These are phyloP conservation scores for Alternaria burnsii DNA, from an alignment of 2,329 filamentous ascomycete species.

Conservation along the genomic window DNA sequence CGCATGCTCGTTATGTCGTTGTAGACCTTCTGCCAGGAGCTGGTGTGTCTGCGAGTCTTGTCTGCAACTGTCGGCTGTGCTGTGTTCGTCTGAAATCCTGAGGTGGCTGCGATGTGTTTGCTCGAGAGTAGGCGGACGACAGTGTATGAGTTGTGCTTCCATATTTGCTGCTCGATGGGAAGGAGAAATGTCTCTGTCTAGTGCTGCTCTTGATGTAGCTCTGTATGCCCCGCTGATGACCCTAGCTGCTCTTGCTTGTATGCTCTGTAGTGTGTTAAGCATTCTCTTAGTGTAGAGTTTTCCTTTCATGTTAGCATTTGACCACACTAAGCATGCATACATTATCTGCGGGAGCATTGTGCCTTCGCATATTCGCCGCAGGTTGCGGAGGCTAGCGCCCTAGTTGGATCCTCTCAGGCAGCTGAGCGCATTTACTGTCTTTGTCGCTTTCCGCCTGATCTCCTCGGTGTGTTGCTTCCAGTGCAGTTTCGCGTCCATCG, in stretches of 20 bases:
- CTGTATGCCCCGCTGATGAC: conserved; percentile 33
- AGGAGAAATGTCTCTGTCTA: conserved; percentile 22
- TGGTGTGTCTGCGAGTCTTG: conserved; percentile 14
- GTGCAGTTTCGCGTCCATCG: conserved; percentile 25
- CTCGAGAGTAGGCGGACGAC: conserved; percentile 19
- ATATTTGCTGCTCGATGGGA: conserved; percentile 25
- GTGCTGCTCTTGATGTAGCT: conserved; percentile 29
- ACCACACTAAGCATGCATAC: conserved; percentile 40
- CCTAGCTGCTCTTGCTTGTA: conserved; percentile 31
- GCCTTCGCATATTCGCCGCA: conserved; percentile 38
- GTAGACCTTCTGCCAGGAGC: conserved; percentile 22
- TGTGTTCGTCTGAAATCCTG: conserved; percentile 14
- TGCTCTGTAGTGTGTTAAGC: conserved; percentile 22
- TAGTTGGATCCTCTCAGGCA: conserved; percentile 22
- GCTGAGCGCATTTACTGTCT: conserved; percentile 21
- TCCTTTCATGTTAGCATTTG: conserved; percentile 22
- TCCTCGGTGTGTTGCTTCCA: conserved; percentile 21
- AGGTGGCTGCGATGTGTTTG: conserved; percentile 14
- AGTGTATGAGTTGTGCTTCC: conserved; percentile 24
- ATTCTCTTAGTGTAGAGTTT: conserved; percentile 24
- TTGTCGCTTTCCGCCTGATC: conserved; percentile 20
- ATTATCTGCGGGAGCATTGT: conserved; percentile 43
- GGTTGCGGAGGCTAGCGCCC: conserved; percentile 24
- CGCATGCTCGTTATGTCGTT: conserved; percentile 14
- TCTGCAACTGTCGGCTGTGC: conserved; percentile 3